Percentiles rank a stretch among this genome's conserved stretches.
Evolutionary conservation across 805 yeast genomes (phyloP).

Genomic region (Starmerella bombicola): DNA sequence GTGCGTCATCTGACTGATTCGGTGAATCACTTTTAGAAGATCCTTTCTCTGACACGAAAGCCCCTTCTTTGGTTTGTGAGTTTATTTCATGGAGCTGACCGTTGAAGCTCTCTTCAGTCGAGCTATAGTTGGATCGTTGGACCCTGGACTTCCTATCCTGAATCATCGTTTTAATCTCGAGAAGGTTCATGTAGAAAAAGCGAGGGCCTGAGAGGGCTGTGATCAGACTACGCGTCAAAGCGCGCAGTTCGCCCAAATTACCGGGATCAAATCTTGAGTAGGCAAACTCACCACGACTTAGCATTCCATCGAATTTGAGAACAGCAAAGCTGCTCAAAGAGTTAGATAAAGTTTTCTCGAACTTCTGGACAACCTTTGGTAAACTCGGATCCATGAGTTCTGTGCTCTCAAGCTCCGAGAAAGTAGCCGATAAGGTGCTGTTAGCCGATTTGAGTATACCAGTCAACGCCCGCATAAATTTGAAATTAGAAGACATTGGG

Average conservation of each 20-base stretch:
- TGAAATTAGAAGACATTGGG: conserved; percentile 23
- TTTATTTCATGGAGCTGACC: too few species aligned
- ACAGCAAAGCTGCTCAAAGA: conserved; percentile 9
- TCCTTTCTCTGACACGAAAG: too few species aligned
- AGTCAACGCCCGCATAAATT: conserved; percentile 15
- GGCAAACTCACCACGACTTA: conserved; percentile 17
- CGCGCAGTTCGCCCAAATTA: conserved; percentile 21
- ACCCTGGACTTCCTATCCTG: too few species aligned
- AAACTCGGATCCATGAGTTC: conserved; percentile 17
- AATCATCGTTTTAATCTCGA: conserved; percentile 1
- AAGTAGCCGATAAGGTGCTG: neutral
- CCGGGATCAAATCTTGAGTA: conserved; percentile 23
- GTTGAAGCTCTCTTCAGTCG: too few species aligned
- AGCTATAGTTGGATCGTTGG: too few species aligned
- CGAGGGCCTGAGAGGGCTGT: conserved; percentile 13
- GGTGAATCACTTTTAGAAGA: too few species aligned
- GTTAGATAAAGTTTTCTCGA: neutral
- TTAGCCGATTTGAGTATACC: conserved; percentile 8
- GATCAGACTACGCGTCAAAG: conserved; percentile 13
- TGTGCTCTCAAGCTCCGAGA: neutral
- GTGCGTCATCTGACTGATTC: too few species aligned
- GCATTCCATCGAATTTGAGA: conserved; percentile 13
- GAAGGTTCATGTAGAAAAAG: conserved; percentile 13
- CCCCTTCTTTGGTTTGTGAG: too few species aligned
- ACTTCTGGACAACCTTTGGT: neutral